phyloP scores from a whole-genome alignment of 2,329 filamentous ascomycete species.

The Pseudofabraea citricarpa region DNA sequence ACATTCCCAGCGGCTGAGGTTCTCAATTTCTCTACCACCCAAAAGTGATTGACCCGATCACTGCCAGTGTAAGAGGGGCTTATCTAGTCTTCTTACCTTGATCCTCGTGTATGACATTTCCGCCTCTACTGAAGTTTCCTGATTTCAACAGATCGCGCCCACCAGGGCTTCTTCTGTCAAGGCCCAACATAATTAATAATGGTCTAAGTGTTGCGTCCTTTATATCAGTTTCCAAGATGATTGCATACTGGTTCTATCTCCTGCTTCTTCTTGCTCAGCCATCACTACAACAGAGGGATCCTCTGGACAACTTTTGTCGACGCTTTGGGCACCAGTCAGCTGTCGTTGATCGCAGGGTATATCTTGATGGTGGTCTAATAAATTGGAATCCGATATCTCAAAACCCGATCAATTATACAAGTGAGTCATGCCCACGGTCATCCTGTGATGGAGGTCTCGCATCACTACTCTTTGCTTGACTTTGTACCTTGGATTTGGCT shows the following conservation, averaged over 20 bases:
- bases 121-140: neutral
- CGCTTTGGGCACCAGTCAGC: slow-evolving; percentile 56
- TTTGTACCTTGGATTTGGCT: neutral
- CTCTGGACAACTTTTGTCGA: slow-evolving; percentile 48
- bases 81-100: neutral
- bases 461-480: neutral
- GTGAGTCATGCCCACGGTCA: slow-evolving; percentile 33
- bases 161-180: neutral
- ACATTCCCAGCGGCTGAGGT: neutral
- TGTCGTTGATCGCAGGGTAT: slow-evolving; percentile 53
- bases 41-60: neutral
- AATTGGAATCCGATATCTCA: slow-evolving; percentile 47
- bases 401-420: slow-evolving; percentile 48
- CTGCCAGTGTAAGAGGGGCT: neutral
- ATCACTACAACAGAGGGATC: slow-evolving; percentile 39
- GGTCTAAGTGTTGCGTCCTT: neutral
- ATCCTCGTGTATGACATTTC: neutral
- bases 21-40: neutral
- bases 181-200: neutral
- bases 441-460: neutral
- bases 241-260: neutral
- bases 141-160: neutral
- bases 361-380: slow-evolving; percentile 57
- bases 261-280: slow-evolving; percentile 10
- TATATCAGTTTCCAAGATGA: neutral